phyloP scores from a whole-genome alignment of 2,329 filamentous ascomycete species.

The Simplicillium aogashimaense region DNA sequence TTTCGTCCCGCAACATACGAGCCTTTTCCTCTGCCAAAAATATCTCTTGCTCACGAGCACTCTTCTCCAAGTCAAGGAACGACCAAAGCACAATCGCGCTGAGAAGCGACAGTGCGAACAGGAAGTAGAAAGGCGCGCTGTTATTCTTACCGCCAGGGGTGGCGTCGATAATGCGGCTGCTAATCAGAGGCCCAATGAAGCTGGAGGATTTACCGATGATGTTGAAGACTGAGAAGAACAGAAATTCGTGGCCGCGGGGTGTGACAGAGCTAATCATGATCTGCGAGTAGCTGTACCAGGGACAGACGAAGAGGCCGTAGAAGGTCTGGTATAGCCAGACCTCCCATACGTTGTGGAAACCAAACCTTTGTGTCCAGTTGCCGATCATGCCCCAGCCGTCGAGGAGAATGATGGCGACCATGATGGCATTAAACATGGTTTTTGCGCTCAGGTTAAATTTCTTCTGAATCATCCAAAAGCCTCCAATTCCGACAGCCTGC shows the following conservation, averaged over 20 bases:
- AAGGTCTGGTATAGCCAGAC: constrained; percentile 38
- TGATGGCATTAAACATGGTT: constrained; percentile 58
- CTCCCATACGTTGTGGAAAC: constrained; percentile 35
- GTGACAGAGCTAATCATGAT: constrained; percentile 64
- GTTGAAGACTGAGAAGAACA: constrained; percentile 61
- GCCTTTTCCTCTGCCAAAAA: constrained; percentile 34
- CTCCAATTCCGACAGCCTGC: constrained; percentile 51
- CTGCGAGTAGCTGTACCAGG: constrained; percentile 62
- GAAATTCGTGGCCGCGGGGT: constrained; percentile 56
- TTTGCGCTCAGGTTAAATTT: constrained; percentile 51
- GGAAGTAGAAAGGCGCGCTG: constrained; percentile 56
- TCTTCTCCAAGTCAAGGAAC: constrained; percentile 52
- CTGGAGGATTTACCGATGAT: constrained; percentile 60
- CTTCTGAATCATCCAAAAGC: constrained; percentile 52
- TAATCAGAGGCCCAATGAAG: constrained; percentile 61
- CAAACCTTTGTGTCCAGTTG: constrained; percentile 32
- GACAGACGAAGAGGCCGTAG: constrained; percentile 57
- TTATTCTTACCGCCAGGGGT: constrained; percentile 42
- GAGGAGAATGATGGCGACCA: constrained; percentile 50
- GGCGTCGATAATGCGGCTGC: constrained; percentile 57
- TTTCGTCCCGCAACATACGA: constrained; percentile 4
- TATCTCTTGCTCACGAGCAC: constrained; percentile 44
- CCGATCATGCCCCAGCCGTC: constrained; percentile 38
- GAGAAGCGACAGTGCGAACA: constrained; percentile 47
- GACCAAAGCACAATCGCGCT: constrained; percentile 42